These are phyloP conservation scores for Daldinia sp. DNA, from an alignment of 2,329 filamentous ascomycete species.

Conservation along the genomic window DNA sequence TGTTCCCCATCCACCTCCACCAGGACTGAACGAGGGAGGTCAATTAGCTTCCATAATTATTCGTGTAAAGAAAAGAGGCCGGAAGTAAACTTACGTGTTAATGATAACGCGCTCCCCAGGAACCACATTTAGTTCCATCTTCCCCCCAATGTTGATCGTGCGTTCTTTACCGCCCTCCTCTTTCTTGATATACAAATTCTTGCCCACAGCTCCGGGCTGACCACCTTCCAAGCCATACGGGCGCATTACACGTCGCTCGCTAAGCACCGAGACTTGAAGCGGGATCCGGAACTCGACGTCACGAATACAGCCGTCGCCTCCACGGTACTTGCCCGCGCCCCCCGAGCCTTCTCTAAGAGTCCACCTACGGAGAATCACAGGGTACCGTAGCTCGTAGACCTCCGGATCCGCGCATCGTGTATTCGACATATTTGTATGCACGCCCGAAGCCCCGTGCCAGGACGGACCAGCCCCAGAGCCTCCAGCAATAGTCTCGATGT, in stretches of 20 bases:
- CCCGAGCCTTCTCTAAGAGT: constrained; percentile 65
- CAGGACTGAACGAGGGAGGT: neutral
- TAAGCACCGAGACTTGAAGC: constrained; percentile 74
- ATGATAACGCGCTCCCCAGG: constrained; percentile 4
- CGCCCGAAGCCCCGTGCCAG: constrained; percentile 73
- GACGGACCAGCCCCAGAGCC: constrained; percentile 72
- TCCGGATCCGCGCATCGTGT: constrained; percentile 78
- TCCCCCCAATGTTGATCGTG: constrained; percentile 5
- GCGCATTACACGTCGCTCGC: constrained; percentile 73
- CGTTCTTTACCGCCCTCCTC: neutral
- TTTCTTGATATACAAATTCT: constrained; percentile 1
- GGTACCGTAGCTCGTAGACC: constrained; percentile 75
- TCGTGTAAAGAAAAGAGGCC: too few relatives aligned
- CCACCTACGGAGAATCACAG: constrained; percentile 73
- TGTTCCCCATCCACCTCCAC: constrained; percentile 3
- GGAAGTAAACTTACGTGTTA: neutral
- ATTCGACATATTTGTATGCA: constrained; percentile 81
- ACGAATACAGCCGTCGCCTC: constrained; percentile 73
- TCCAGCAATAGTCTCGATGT: constrained; percentile 80
- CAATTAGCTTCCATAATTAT: neutral
- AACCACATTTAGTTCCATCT: constrained; percentile 1
- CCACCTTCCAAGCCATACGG: constrained; percentile 87
- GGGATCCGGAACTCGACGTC: constrained; percentile 78
- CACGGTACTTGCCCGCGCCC: constrained; percentile 66
- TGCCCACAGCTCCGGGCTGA: constrained; percentile 47